Percentiles rank a stretch among this genome's conserved stretches.
Conservation (phyloP, 2,329 filamentous ascomycete genomes). For the Penicillium capsulatum region DNA sequence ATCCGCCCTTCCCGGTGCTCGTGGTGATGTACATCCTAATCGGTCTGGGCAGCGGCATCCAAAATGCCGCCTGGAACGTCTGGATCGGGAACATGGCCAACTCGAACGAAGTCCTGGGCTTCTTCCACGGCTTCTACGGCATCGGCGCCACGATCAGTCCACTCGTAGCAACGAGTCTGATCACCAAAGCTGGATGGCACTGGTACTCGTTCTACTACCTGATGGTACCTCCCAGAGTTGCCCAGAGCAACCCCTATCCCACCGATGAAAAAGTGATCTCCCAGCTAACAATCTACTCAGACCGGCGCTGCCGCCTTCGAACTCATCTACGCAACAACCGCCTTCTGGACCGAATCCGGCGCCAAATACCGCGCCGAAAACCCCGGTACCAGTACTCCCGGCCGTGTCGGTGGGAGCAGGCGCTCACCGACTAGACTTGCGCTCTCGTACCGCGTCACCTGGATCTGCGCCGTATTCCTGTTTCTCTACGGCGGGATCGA, state of each 20-base stretch:
- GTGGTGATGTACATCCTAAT: conserved; percentile 34
- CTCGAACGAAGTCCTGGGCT: conserved; percentile 67
- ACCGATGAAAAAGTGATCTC: no score
- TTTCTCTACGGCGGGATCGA: conserved; percentile 39
- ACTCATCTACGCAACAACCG: conserved; percentile 12
- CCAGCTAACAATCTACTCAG: no score
- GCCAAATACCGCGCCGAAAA: conserved; percentile 22
- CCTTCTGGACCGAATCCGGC: conserved; percentile 20
- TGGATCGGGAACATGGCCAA: conserved; percentile 68
- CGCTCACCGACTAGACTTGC: conserved; percentile 32
- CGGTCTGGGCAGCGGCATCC: conserved; percentile 37
- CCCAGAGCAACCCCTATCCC: no score
- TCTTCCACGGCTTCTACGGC: conserved; percentile 69
- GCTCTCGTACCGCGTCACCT: conserved; percentile 57
- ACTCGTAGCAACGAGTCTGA: conserved; percentile 66
- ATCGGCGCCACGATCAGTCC: conserved; percentile 50
- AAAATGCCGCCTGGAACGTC: conserved; percentile 54
- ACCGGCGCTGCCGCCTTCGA: conserved; percentile 15
- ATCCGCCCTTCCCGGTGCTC: conserved; percentile 36
- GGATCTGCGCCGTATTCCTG: conserved; percentile 67
- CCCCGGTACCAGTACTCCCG: no score
- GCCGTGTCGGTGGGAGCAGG: conserved; percentile 6
- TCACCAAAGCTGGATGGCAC: conserved; percentile 50
- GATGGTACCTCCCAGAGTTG: conserved; percentile 10
- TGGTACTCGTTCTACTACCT: conserved; percentile 19